phyloP scores from a whole-genome alignment of 2,329 filamentous ascomycete species.

The Phoma sp. region DNA sequence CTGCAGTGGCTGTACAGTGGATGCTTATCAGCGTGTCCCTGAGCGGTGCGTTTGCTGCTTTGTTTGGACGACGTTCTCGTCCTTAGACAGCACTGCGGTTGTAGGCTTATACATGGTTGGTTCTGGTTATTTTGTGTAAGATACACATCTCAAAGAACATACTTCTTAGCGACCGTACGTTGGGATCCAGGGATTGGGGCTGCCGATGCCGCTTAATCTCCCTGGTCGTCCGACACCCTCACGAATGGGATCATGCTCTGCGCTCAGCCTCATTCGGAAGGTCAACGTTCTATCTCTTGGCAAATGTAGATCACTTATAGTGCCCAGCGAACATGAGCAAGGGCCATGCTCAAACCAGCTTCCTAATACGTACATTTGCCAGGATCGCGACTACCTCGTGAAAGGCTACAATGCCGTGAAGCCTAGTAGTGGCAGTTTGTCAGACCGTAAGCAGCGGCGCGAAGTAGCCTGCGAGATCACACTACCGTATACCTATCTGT shows the following conservation, averaged over 20 bases:
- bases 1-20: slow-evolving; percentile 18
- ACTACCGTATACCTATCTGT: slow-evolving; percentile 9
- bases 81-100: neutral
- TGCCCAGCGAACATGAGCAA: slow-evolving; percentile 9
- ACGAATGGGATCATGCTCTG: slow-evolving; percentile 3
- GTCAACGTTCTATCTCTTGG: slow-evolving; percentile 17
- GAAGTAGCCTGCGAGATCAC: slow-evolving; percentile 14
- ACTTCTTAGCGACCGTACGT: neutral
- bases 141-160: neutral
- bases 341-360: slow-evolving; percentile 6
- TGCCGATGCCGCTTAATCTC: slow-evolving; percentile 12
- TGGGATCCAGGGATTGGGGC: slow-evolving; percentile 4
- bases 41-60: neutral
- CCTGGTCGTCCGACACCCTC: slow-evolving; percentile 9
- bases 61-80: neutral
- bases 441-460: slow-evolving; percentile 13
- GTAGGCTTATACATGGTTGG: neutral
- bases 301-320: slow-evolving; percentile 18
- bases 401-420: slow-evolving; percentile 12
- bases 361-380: slow-evolving; percentile 13
- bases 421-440: slow-evolving; percentile 6
- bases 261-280: slow-evolving; percentile 19
- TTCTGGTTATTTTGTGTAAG: neutral
- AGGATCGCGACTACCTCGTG: slow-evolving; percentile 8
- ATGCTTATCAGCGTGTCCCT: slow-evolving; percentile 2